Conservation (phyloP, 1,139 yeast genomes). For the Yamadazyma diospyri region DNA sequence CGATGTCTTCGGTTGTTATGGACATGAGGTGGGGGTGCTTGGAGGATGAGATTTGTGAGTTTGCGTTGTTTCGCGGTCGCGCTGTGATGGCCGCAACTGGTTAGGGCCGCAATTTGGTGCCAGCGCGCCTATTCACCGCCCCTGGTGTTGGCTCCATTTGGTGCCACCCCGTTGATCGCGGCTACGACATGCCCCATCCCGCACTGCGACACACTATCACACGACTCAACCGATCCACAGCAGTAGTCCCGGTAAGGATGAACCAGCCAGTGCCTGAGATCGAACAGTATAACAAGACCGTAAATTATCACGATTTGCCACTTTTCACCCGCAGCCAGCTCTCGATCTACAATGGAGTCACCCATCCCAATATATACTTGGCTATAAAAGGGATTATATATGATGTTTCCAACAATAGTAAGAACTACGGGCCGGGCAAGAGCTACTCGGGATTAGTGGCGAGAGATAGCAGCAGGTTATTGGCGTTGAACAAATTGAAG, state of each 20-base stretch:
- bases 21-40: no score
- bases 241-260: not conserved
- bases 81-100: no score
- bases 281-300: conserved; percentile 18
- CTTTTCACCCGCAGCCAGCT: conserved; percentile 34
- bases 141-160: no score
- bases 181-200: no score
- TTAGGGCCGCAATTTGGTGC: no score
- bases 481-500: conserved; percentile 46
- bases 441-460: conserved; percentile 74
- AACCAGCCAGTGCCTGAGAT: conserved; percentile 14
- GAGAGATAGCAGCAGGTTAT: conserved; percentile 70
- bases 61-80: no score
- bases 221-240: no score
- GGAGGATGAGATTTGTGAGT: no score
- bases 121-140: no score
- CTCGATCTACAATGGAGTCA: conserved; percentile 30
- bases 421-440: conserved; percentile 73
- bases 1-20: conserved; percentile 19
- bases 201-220: no score
- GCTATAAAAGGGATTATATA: conserved; percentile 74
- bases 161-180: no score
- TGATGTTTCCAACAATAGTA: conserved; percentile 65
- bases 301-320: conserved; percentile 27
- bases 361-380: conserved; percentile 49